Evolutionary conservation across 768 basidiomycete species (phyloP).

Genomic region (Tephrocybe sp.): DNA sequence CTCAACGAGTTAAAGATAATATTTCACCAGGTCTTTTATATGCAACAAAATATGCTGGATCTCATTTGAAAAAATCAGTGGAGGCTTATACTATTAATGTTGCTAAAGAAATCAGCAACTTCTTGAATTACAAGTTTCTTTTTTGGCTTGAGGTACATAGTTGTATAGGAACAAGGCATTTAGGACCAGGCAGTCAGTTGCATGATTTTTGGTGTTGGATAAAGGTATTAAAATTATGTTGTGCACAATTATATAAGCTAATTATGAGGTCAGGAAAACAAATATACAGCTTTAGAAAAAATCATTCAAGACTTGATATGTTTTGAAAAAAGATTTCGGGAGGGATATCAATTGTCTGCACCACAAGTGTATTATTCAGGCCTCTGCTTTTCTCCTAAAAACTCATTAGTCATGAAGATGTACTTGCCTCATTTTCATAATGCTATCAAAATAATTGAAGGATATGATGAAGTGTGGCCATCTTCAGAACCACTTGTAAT

Average conservation of each 20-base stretch:
- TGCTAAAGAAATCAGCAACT: background rate
- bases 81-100: background rate
- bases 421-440: too few relatives aligned
- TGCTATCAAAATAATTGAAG: slow-evolving; percentile 7
- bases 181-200: too few relatives aligned
- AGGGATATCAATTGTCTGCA: background rate
- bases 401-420: background rate
- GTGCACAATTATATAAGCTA: too few relatives aligned
- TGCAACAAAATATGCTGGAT: slow-evolving; percentile 5
- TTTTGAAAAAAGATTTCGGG: background rate
- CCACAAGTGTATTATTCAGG: background rate
- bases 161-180: slow-evolving; percentile 6
- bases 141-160: background rate
- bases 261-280: too few relatives aligned
- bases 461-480: too few relatives aligned
- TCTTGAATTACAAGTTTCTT: background rate
- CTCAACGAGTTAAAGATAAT: background rate
- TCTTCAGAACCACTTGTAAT: too few relatives aligned
- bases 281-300: too few relatives aligned
- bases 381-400: background rate
- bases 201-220: background rate
- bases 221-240: background rate
- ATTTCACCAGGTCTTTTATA: slow-evolving; percentile 11
- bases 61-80: background rate
- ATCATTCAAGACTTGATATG: background rate